Evolutionary conservation across 1,284 basidiomycete species (phyloP), one percentile per base, ranked within the genome.

Genomic region (Bjerkandera adusta): DNA sequence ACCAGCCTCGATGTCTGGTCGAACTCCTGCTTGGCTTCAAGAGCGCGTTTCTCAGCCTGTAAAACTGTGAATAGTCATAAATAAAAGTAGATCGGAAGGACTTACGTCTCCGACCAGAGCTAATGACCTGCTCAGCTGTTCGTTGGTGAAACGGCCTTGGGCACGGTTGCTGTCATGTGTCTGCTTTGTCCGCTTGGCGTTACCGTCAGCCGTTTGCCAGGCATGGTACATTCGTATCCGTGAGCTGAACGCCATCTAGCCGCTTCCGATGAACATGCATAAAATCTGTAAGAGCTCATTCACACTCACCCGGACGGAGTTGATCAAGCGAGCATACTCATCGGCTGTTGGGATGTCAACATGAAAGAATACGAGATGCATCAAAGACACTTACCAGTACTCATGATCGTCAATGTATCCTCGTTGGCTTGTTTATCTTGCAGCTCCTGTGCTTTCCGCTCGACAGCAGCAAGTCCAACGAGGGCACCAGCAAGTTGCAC

Each of bases 271-370:
- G 27, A 26, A 8, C 10, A 18, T 43, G 25, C 15, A 33, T 37
- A 40, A 5, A 20, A 49, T 51, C 6, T 34, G 21, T 33, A 46
- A n/a, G n/a, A n/a, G n/a, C n/a, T n/a, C n/a, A n/a, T n/a, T n/a
- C n/a, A 37, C 39, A 70, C 85, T 50, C 60, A 92, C 90, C 56
- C 93, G 77, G 42, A 97, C 93, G 49, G 89, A 92, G 50, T 83
- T 86, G 50, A 97, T 93, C 40, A 97, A 75, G 36, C 96, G 78
- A 22, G 93, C 83, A 64, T 98, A 98, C 67, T 97, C 95, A 61
- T 98, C 93, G 36, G 83, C 88, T 76, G 66, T 57, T 50, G 41
- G 7, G 8, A 39, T 39, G 11, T 26, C 6, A 38, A 8, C 16
- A 43, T 16, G 10, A 50, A 26, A 13, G 21, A 43, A 11, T 1